These are phyloP conservation scores for Tolypocladium cylindrosporum DNA, from an alignment of 2,329 filamentous ascomycete species.

Conservation along the genomic window DNA sequence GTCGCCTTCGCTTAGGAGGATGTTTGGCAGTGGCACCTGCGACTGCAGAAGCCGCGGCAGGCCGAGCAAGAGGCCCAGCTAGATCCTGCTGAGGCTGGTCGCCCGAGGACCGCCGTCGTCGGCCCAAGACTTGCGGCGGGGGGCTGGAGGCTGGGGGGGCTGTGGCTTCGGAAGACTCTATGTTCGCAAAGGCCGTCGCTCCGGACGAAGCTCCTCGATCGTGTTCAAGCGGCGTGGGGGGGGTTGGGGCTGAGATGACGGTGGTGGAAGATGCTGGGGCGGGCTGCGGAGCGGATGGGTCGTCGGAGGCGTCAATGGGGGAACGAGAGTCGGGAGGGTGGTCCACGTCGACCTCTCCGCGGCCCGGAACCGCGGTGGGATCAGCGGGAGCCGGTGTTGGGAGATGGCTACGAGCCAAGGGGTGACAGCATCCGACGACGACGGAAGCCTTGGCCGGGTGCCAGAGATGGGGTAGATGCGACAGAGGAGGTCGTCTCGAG, in stretches of 20 bases:
- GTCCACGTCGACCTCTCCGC: conserved; percentile 33
- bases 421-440: conserved; percentile 8
- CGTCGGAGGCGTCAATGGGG: conserved; percentile 44
- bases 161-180: conserved; percentile 26
- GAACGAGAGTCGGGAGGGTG: conserved; percentile 22
- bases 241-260: conserved; percentile 29
- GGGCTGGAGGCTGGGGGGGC: conserved; percentile 14
- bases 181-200: conserved; percentile 26
- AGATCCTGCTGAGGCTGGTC: conserved; percentile 25
- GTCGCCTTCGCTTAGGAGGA: conserved; percentile 44
- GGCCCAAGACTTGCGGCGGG: conserved; percentile 36
- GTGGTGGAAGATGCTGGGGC: conserved; percentile 37
- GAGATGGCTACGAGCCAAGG: conserved; percentile 14
- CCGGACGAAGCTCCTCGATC: conserved; percentile 12
- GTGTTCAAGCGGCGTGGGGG: conserved; percentile 11
- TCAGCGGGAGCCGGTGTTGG: conserved; percentile 5
- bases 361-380: conserved; percentile 26
- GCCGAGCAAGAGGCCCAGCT: conserved; percentile 11
- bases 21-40: conserved; percentile 6
- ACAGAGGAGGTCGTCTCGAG: neutral
- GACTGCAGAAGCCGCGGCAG: conserved; percentile 7
- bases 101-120: conserved; percentile 40
- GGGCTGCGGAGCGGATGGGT: conserved; percentile 48
- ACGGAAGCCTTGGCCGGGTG: neutral
- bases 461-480: conserved; percentile 2